Evolutionary conservation across 306 rosid species (phyloP), one percentile per base, ranked within the genome.

Genomic region (Cucurbita argyrosperma): DNA sequence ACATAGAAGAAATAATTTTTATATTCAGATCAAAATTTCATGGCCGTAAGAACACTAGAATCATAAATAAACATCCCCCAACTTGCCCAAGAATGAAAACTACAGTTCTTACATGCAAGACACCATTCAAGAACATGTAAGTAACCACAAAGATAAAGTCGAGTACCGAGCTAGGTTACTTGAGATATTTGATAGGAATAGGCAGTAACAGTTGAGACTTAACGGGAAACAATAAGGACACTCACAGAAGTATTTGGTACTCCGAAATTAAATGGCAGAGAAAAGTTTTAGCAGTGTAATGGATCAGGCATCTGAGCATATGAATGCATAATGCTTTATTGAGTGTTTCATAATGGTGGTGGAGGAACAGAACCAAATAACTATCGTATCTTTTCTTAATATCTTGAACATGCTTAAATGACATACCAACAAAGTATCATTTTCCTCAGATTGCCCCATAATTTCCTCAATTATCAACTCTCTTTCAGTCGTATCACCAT

Each of bases 381-480:
- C 71, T 10, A 64, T 64, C 68, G 38, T 64, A 64, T 8, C 9
- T 12, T 12, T 66, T 53, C 70, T 39, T 40, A 18, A 43, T 67
- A 45, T 46, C 18, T 19, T 46, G 73, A 46, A 23, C 35, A 30
- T 58, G 38, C 3, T 12, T 16, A 30, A 38, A 50, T 3, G 53
- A 65, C 82, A 76, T 78, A 93, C 98, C 93, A 90, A 81, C 40
- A 93, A 83, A 74, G 84, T 80, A 68, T 90, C 88, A 58, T 85
- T 87, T 79, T 80, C 90, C 78, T 85, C 87, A 39, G 84, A 80
- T 10, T 83, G 87, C 71, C 93, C 93, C 77, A 93, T 63, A 76
- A 93, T 89, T 88, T 93, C 98, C 4, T 79, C 83, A 71, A 90
- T 83, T 82, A 93, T 76, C 72, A 85, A 64, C 58, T 86, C 85